Base-by-base conservation (phyloP, 441 rosid genomes). In the Erodium moschatum region DNA sequence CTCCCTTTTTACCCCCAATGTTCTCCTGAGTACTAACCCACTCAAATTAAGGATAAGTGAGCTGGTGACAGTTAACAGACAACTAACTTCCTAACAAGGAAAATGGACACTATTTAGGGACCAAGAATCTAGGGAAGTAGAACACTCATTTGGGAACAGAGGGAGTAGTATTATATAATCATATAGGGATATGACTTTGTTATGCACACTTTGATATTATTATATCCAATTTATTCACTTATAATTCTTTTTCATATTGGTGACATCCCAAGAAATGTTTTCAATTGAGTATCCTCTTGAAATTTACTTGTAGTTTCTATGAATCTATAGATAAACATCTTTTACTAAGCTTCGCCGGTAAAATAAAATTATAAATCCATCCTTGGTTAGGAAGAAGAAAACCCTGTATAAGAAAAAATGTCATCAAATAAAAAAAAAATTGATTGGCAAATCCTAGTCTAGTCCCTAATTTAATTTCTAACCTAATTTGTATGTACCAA, bases 121-220 rank as follows among this genome's bases (percentile, higher is more conserved):
- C 46, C 46, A 40, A 40, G 10, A 40, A 40, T 40, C 46, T 40
- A 40, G 46, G 46, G 11, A 40, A 40, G 46, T 40, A 40, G 46
- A 10, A 11, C 46, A 40, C 11, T 40, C 46, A 40, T 40, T 40
- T 40, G 46, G 11, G 8, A 11, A 40, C 11, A 11, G 46, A 40
- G 48, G 48, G 48, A 42, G 48, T 10, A 54, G 61, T 54, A 19
- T 54, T 54, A 8, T 54, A 24, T 54, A 18, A 54, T 10, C 61
- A 54, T 16, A 54, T 7, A 54, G 24, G 20, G 61, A 54, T 3
- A 54, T 54, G 24, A 10, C 16, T 16, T 19, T 54, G 24, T 54
- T 54, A 19, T 54, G 61, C 61, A 18, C 18, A 19, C 31, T 54
- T 12, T 50, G 58, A 54, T 54, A 54, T 54, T 54, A 50, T 50